Evolutionary conservation across 208 protist genomes (phyloP).

Genomic region (Trypanosoma lewisi): DNA sequence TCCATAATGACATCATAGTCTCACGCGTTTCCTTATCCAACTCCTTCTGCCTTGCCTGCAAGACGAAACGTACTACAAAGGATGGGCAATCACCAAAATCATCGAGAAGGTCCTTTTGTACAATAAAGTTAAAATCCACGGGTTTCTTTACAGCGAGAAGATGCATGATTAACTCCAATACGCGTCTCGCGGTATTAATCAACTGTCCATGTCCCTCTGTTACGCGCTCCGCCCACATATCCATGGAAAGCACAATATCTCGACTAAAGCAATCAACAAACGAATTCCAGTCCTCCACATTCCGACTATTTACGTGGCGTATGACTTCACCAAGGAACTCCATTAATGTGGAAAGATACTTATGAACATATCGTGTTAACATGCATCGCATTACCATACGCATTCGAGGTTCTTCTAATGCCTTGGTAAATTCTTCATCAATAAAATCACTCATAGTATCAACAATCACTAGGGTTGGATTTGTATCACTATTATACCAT

Average conservation of each 20-base stretch:
- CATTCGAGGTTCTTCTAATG: slow-evolving; percentile 61
- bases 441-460: slow-evolving; percentile 81
- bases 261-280: slow-evolving; percentile 73
- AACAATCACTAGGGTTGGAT: slow-evolving; percentile 81
- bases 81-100: slow-evolving; percentile 87
- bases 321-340: slow-evolving; percentile 82
- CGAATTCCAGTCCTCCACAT: slow-evolving; percentile 54
- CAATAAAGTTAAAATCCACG: slow-evolving; percentile 71
- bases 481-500: slow-evolving; percentile 67
- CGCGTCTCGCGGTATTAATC: slow-evolving; percentile 51
- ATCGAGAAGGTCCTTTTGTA: slow-evolving; percentile 73
- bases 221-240: slow-evolving; percentile 56
- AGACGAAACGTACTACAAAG: slow-evolving; percentile 74
- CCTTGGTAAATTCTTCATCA: slow-evolving; percentile 77
- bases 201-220: slow-evolving; percentile 37
- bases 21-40: slow-evolving; percentile 56
- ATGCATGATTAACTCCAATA: slow-evolving; percentile 53
- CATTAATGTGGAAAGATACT: slow-evolving; percentile 74
- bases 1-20: slow-evolving; percentile 68
- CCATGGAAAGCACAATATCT: slow-evolving; percentile 52
- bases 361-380: slow-evolving; percentile 65
- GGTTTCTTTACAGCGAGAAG: slow-evolving; percentile 66
- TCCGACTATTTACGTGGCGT: slow-evolving; percentile 71
- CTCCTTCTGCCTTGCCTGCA: slow-evolving; percentile 60
- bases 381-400: slow-evolving; percentile 66